Conservation (phyloP, 441 rosid species). For the Populus trichocarpa region DNA sequence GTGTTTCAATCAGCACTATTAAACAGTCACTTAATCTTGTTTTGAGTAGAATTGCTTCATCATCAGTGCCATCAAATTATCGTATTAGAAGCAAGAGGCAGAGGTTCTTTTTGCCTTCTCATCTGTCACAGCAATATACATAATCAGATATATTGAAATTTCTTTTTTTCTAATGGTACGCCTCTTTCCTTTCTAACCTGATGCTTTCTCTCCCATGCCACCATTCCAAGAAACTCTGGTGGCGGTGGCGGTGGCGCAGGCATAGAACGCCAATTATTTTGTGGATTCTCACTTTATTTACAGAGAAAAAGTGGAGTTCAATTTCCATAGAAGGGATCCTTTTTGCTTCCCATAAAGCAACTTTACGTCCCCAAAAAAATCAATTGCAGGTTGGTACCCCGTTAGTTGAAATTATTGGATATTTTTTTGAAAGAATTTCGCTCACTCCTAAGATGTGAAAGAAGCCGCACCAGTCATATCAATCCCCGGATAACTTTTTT, state of each 20-base stretch:
- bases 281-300: background rate
- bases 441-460: no score
- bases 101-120: conserved; percentile 69
- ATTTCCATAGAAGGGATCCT: background rate
- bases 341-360: background rate
- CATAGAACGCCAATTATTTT: background rate
- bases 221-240: background rate
- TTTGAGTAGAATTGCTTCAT: conserved; percentile 53
- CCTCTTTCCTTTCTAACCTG: background rate
- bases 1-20: conserved; percentile 31
- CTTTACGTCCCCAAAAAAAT: background rate
- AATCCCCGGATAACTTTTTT: no score
- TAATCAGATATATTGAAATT: background rate
- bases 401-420: no score
- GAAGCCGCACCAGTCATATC: no score
- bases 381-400: background rate
- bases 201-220: background rate
- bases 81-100: conserved; percentile 88
- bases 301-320: background rate
- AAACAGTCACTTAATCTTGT: conserved; percentile 59
- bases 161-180: background rate
- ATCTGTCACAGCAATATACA: conserved; percentile 18
- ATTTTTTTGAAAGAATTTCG: no score
- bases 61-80: conserved; percentile 40
- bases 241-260: background rate